These are phyloP conservation scores for Beauveria pseudobassiana DNA, from an alignment of 2,329 filamentous ascomycete species.

Conservation along the genomic window DNA sequence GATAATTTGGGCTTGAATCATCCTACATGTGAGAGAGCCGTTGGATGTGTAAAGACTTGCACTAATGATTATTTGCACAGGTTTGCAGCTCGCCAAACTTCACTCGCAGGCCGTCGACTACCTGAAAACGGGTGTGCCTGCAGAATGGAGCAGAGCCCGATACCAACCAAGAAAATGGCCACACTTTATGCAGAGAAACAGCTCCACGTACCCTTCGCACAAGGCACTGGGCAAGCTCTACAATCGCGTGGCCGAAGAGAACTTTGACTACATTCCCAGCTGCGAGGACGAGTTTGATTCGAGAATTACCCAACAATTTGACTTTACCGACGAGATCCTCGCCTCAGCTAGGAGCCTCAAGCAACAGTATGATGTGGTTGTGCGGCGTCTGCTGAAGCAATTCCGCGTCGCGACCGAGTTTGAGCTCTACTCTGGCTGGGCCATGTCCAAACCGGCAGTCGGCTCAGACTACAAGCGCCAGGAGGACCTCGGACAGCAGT, in stretches of 20 bases:
- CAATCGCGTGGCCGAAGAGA: conserved; percentile 53
- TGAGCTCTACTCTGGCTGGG: conserved; percentile 83
- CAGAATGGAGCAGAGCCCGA: conserved; percentile 49
- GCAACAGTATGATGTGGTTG: conserved; percentile 63
- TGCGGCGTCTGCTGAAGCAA: conserved; percentile 77
- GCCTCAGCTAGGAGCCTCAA: conserved; percentile 61
- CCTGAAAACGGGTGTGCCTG: conserved; percentile 78
- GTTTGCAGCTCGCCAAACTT: conserved; percentile 63
- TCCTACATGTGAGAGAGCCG: conserved; percentile 49
- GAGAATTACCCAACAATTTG: conserved; percentile 60
- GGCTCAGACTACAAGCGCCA: conserved; percentile 78
- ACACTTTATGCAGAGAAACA: conserved; percentile 70
- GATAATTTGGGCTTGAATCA: conserved; percentile 64
- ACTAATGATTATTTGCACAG: conserved; percentile 25
- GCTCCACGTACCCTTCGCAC: conserved; percentile 52
- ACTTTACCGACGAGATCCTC: conserved; percentile 47
- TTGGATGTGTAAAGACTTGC: not conserved
- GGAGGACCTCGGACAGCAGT: conserved; percentile 69
- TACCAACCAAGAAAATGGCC: conserved; percentile 63
- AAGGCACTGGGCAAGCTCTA: conserved; percentile 77
- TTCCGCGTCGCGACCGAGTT: conserved; percentile 81
- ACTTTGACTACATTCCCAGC: conserved; percentile 63
- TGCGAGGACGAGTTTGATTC: conserved; percentile 68
- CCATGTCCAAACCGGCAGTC: conserved; percentile 64
- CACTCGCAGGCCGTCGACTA: conserved; percentile 95